Conservation (phyloP, 305 asterid species). For the Fraxinus nigra region DNA sequence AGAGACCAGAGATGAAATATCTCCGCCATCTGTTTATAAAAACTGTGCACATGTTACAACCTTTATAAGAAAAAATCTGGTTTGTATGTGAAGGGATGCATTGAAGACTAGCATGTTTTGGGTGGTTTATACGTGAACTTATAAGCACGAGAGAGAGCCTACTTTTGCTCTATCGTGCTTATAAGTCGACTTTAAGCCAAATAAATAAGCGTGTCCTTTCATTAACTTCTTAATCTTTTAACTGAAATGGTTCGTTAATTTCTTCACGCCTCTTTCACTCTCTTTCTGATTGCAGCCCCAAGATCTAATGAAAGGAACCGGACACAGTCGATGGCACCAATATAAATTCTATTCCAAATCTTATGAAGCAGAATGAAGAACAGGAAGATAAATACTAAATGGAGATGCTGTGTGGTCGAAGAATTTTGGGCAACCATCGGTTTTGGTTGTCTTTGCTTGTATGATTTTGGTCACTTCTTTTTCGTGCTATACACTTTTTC, state of each 20-base stretch:
- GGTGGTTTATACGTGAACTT: no score
- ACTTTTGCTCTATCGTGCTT: not conserved
- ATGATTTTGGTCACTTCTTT: constrained; percentile 33
- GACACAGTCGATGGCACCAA: constrained; percentile 33
- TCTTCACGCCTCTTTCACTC: not conserved
- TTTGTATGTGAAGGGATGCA: not conserved
- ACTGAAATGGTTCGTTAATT: not conserved
- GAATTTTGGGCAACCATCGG: constrained; percentile 25
- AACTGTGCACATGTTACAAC: not conserved
- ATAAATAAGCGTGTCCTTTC: not conserved
- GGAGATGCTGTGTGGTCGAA: constrained; percentile 25
- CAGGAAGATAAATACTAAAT: constrained; percentile 11
- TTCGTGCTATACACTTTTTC: constrained; percentile 25
- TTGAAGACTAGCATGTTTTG: no score
- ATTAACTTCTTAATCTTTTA: not conserved
- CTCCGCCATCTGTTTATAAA: not conserved
- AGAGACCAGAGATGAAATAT: not conserved
- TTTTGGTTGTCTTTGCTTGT: constrained; percentile 30
- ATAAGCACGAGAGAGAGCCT: not conserved
- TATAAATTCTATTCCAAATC: constrained; percentile 23
- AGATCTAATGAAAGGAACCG: constrained; percentile 43
- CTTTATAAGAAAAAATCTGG: not conserved
- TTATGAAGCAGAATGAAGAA: constrained; percentile 17
- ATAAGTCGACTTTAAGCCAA: not conserved
- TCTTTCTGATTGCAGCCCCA: constrained; percentile 39